A percentile compares a stretch with the other conserved stretches of the same genome.
phyloP scores from a whole-genome alignment of 108 stramenopile species.

The Conticribra weissflogii region DNA sequence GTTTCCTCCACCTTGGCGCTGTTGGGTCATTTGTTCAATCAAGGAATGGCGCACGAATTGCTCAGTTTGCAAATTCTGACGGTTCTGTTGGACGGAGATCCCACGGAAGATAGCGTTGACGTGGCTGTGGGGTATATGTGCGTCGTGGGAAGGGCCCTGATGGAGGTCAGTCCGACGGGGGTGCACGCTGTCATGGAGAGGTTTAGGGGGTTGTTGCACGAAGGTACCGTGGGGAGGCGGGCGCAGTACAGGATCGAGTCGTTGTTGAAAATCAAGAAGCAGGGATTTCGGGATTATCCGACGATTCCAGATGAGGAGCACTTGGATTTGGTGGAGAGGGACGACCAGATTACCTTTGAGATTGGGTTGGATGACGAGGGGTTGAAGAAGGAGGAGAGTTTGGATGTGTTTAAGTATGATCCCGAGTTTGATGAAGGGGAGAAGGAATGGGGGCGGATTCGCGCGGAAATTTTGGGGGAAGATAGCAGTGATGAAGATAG shows the following conservation, averaged over 20 bases:
- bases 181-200: constrained; percentile 95
- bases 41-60: constrained; percentile 95
- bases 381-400: constrained; percentile 82
- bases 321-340: constrained; percentile 96
- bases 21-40: constrained; percentile 97
- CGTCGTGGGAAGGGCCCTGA: constrained; percentile 83
- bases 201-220: constrained; percentile 93
- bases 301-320: constrained; percentile 74
- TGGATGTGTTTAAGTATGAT: constrained; percentile 87
- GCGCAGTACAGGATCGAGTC: constrained; percentile 95
- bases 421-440: constrained; percentile 87
- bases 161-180: constrained; percentile 91
- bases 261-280: constrained; percentile 85
- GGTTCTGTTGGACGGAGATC: constrained; percentile 91
- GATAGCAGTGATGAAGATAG: constrained; percentile 58
- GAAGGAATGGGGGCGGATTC: constrained; percentile 86
- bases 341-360: constrained; percentile 98
- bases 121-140: constrained; percentile 93
- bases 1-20: constrained; percentile 89
- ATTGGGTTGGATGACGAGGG: constrained; percentile 93
- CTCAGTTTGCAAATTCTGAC: constrained; percentile 95
- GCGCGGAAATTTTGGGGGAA: constrained; percentile 92
- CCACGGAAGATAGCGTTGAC: constrained; percentile 97
- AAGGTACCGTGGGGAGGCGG: constrained; percentile 83
- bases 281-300: constrained; percentile 86